Conservation (phyloP, 345 rosid genomes). For the Acer yangbiense region DNA sequence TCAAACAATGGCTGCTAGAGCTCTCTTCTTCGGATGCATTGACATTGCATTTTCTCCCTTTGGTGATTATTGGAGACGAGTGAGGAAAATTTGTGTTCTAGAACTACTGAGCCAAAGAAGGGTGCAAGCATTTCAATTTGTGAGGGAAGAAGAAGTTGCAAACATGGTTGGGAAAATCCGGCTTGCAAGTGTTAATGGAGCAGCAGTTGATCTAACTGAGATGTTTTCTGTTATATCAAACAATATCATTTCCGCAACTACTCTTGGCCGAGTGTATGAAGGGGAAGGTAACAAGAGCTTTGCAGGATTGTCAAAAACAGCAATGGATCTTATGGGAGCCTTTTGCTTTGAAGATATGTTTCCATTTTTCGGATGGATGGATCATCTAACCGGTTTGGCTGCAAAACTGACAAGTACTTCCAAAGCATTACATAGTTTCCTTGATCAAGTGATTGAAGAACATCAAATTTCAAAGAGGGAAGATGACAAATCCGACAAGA, state of each 20-base stretch:
- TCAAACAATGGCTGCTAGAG: not conserved
- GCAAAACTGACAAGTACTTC: not conserved
- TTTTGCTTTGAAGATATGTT: slow-evolving; percentile 26
- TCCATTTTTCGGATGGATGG: slow-evolving; percentile 26
- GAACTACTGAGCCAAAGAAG: slow-evolving; percentile 10
- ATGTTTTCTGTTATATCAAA: slow-evolving; percentile 11
- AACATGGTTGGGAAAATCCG: slow-evolving; percentile 17
- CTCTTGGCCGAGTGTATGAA: slow-evolving; percentile 14
- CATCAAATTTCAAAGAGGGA: not conserved
- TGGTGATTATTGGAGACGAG: not conserved
- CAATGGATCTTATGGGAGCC: slow-evolving; percentile 4
- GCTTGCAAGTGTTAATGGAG: not conserved
- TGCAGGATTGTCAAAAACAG: slow-evolving; percentile 7
- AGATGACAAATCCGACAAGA: not conserved
- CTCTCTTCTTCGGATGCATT: not conserved
- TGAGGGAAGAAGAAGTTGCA: slow-evolving; percentile 33
- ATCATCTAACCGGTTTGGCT: slow-evolving; percentile 17
- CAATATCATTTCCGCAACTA: slow-evolving; percentile 12
- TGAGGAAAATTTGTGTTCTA: not conserved
- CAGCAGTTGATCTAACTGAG: slow-evolving; percentile 18
- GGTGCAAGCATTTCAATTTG: slow-evolving; percentile 22
- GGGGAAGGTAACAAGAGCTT: slow-evolving; percentile 3
- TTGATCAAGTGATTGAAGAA: slow-evolving; percentile 22
- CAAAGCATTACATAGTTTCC: not conserved
- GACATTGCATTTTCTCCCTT: slow-evolving; percentile 1